Base-by-base conservation (phyloP, 1,284 basidiomycete species). In the Xanthoconium separans region DNA sequence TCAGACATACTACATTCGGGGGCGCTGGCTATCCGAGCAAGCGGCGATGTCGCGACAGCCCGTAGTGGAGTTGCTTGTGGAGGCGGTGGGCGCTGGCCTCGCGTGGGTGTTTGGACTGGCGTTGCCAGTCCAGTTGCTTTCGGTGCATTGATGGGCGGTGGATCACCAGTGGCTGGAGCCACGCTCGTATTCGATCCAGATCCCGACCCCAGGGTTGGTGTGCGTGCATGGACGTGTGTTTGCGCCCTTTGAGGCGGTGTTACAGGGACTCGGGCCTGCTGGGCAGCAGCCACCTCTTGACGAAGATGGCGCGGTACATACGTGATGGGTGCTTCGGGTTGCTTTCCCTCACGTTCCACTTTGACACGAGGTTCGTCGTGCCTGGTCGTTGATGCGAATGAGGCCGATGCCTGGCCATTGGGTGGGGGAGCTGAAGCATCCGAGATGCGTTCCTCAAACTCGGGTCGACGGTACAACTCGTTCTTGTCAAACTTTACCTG, bases 401-500 rank as follows among this genome's bases (percentile, higher is more conserved):
- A 9, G 2, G 16, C 30, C 10, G 22, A 16, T 15, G n/a, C n/a
- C 2, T 44, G 41, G 9, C 13, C 20, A 15, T 39, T 47, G 4
- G 44, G 41, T n/a, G 30, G 43, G 18, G 52, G 46, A 6, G 37
- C 46, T 12, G 57, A 50, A 2, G 43, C 6, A 0, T 43, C 39
- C 30, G 58, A 58, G 30, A 45, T 75, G 34, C 65, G 64, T 27
- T 82, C 80, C 24, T 83, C 80, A 57, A 87, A 90, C 63, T 93
- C 91, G 13, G 91, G 85, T 16, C 89, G 79, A 47, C 93, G 83
- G 69, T 95, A 84, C 0, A 96, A 75, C 7, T 85, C 79, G 22
- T 72, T 76, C 51, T 80, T 78, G 65, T 95, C 86, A 58, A 95
- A 85, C 68, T 90, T 94, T n/a, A 81, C 77, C 91, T 91, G 55